Conservation (phyloP, 2,329 filamentous ascomycete genomes). For the Mycosphaerella sp. region DNA sequence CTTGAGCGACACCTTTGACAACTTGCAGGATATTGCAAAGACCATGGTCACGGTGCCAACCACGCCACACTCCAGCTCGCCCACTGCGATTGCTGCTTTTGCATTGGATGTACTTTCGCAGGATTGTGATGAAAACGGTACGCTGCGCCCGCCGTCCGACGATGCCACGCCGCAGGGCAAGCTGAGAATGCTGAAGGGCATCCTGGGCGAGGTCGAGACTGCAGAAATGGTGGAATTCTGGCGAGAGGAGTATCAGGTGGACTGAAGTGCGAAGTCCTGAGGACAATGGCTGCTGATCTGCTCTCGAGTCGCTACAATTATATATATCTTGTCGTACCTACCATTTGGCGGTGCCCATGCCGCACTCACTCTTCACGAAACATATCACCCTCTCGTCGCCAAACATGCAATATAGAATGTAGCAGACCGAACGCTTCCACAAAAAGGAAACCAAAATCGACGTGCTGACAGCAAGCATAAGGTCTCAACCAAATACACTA, state of each 20-base stretch:
- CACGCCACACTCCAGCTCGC: conserved; percentile 8
- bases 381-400: no score
- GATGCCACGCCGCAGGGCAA: conserved; percentile 17
- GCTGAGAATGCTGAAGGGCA: conserved; percentile 27
- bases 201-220: conserved; percentile 31
- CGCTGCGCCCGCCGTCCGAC: conserved; percentile 17
- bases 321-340: neutral
- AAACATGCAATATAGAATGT: neutral
- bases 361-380: neutral
- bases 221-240: conserved; percentile 36
- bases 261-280: no score
- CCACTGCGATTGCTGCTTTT: conserved; percentile 9
- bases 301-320: neutral
- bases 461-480: no score
- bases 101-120: conserved; percentile 6
- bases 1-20: conserved; percentile 9
- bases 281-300: neutral
- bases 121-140: conserved; percentile 24
- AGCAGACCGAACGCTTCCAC: neutral
- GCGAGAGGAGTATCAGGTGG: conserved; percentile 29
- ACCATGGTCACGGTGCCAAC: neutral
- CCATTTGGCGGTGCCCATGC: neutral
- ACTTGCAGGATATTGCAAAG: conserved; percentile 6
- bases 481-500: no score
- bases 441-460: neutral